phyloP scores from a whole-genome alignment of 1,284 basidiomycete genomes.

The Pyrrhoderma noxium region DNA sequence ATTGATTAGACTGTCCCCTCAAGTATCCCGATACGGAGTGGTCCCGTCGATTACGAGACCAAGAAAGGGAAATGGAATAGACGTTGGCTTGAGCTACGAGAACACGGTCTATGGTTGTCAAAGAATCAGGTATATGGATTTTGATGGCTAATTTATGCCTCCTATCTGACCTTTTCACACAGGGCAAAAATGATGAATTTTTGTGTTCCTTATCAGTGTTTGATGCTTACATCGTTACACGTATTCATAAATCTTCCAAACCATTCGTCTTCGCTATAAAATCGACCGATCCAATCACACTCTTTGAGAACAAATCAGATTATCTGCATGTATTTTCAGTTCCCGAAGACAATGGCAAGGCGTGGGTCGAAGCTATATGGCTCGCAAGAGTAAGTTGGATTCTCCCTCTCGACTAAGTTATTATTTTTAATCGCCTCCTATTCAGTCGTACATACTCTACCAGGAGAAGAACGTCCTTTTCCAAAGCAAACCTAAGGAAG shows the following conservation, averaged over 20 bases:
- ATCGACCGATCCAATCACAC: conserved; percentile 74
- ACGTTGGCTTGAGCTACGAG: conserved; percentile 76
- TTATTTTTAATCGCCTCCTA: conserved; percentile 17
- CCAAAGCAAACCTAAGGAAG: conserved; percentile 14
- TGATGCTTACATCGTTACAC: conserved; percentile 73
- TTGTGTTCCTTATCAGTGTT: conserved; percentile 80
- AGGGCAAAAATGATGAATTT: conserved; percentile 78
- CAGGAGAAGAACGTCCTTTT: conserved; percentile 70
- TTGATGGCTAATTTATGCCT: conserved; percentile 1
- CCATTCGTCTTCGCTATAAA: conserved; percentile 79
- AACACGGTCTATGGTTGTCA: conserved; percentile 76
- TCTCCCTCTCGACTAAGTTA: neutral
- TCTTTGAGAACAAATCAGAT: conserved; percentile 80
- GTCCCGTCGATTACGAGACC: conserved; percentile 78
- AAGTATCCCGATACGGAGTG: conserved; percentile 60
- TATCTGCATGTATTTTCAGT: conserved; percentile 80
- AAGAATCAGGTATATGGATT: conserved; percentile 67
- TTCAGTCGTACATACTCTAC: conserved; percentile 69
- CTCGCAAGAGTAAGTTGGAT: conserved; percentile 59
- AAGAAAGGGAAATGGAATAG: conserved; percentile 92
- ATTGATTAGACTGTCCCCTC: conserved; percentile 54
- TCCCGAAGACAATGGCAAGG: conserved; percentile 59
- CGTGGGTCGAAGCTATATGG: conserved; percentile 66
- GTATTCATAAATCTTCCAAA: conserved; percentile 68
- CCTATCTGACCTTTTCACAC: neutral